Evolutionary conservation across 306 rosid genomes (phyloP), one percentile per base, ranked within the genome.

Genomic region (Cucurbita pepo): DNA sequence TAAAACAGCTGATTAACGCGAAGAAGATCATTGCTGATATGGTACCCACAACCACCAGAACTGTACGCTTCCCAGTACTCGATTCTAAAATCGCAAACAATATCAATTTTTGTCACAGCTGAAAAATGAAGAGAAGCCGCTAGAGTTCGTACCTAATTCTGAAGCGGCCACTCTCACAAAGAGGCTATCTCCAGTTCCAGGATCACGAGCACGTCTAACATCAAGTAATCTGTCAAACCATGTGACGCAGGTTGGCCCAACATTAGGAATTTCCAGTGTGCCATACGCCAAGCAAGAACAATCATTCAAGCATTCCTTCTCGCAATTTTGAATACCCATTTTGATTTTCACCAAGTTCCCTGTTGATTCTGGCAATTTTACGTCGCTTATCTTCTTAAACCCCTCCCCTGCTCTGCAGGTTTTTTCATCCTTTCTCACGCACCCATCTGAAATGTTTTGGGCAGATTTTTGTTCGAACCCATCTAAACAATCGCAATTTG

Each of bases 181-280:
- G 8, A 70, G 22, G 52, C 36, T 34, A 54, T 25, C 18, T 8
- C 45, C 22, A 6, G 56, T 61, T 5, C 40, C 77, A 22, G 4
- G 13, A 14, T 61, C 67, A 37, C 3, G 76, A 4, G 19, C 55
- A 58, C 43, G 14, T 62, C 52, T 37, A 69, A 74, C 41, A 37
- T 81, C 88, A 60, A 81, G 14, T 45, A 84, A 67, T 18, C 53
- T 47, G 45, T 78, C 22, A 50, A 69, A 77, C 83, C 83, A 81
- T 0, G 44, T 53, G 61, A 77, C 75, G 47, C 88, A 81, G 25
- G 38, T 38, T 6, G 6, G 11, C 10, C 67, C 74, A 15, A 12
- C 18, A 7, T 64, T 71, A 18, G 73, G 69, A 38, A 55, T 40
- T 2, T 38, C 16, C 19, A 74, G 48, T 62, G 11, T 77, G 0